Evolutionary conservation across 1,284 basidiomycete species (phyloP), one percentile per base, ranked within the genome.

Genomic region (Rhodotorula sp.): DNA sequence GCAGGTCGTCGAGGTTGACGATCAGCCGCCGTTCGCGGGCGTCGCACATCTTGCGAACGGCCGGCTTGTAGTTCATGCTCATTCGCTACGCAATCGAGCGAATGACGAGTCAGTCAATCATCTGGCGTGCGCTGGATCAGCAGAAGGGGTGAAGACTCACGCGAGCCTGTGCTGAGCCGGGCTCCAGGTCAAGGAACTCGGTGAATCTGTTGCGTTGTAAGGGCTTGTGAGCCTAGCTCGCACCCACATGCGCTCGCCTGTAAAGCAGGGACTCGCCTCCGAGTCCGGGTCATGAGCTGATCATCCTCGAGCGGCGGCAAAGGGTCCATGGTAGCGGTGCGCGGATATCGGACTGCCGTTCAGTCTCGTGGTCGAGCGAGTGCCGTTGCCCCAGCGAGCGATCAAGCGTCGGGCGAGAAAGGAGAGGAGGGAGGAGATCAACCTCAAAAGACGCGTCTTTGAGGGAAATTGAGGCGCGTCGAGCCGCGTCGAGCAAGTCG

Each of bases 1-100:
- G 90, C 76, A 99, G 84, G 83, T 99, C 94, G 83, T 99, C 96
- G 78, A 99, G 86, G 83, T 97, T 99, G 81, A 99, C 88, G 79
- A 97, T 89, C 79, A 99, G 89, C 79, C 97, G 89, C 77, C 92
- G 90, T 79, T 90, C 88, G 79, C 92, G 90, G 47, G 87, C 85
- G 68, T 91, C 88, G 58, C 99, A 86, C 90, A 99, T 90, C 76
- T 88, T 87, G 62, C 87, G 86, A 77, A 97, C 90, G 68, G 91
- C 90, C 79, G 94, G 90, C 77, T 88, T 88, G 84, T 99, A 98
- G 83, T 93, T 48, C 46, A 51, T 92, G 58, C 70, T 71, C 73
- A 76, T 75, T 23, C 69, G 64, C 73, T 75, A 63, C 29, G 29
- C 12, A 5, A 14, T 18, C 8, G 34, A 8, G 34, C 34, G 47